Percentiles rank a stretch among this genome's conserved stretches.
Conservation (phyloP, 2,329 filamentous ascomycete species). For the Trichoderma gracile region DNA sequence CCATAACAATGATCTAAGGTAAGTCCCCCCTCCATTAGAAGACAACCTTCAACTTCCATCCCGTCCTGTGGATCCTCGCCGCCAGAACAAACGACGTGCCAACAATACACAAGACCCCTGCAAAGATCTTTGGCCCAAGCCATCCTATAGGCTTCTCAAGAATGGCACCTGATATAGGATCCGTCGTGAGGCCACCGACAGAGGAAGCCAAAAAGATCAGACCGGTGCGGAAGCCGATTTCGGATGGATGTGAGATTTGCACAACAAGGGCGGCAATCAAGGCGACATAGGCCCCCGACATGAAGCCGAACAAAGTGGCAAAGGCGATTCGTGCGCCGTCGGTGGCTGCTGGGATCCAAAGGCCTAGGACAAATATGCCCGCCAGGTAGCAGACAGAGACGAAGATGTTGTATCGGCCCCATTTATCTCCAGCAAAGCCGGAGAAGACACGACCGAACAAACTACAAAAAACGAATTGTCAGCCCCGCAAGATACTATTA, state of each 20-base stretch:
- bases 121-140: constrained; percentile 42
- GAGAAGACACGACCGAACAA: constrained; percentile 33
- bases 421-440: constrained; percentile 31
- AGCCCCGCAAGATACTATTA: neutral
- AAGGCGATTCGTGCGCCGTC: constrained; percentile 36
- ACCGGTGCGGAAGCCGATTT: constrained; percentile 39
- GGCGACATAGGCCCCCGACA: constrained; percentile 39
- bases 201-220: constrained; percentile 54
- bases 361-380: constrained; percentile 34
- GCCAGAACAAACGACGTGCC: constrained; percentile 35
- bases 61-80: constrained; percentile 34
- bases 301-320: constrained; percentile 40
- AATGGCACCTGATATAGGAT: constrained; percentile 56
- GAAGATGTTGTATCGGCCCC: constrained; percentile 36
- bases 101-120: constrained; percentile 36
- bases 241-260: constrained; percentile 54
- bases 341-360: constrained; percentile 42
- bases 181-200: constrained; percentile 57
- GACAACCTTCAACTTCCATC: constrained; percentile 31
- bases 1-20: neutral
- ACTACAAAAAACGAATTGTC: constrained; percentile 7
- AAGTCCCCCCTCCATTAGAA: constrained; percentile 31
- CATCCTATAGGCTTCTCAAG: constrained; percentile 35
- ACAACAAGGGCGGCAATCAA: constrained; percentile 38
- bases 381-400: constrained; percentile 48